Base-by-base conservation (phyloP, 2,329 filamentous ascomycete genomes). In the Esteya vermicola region DNA sequence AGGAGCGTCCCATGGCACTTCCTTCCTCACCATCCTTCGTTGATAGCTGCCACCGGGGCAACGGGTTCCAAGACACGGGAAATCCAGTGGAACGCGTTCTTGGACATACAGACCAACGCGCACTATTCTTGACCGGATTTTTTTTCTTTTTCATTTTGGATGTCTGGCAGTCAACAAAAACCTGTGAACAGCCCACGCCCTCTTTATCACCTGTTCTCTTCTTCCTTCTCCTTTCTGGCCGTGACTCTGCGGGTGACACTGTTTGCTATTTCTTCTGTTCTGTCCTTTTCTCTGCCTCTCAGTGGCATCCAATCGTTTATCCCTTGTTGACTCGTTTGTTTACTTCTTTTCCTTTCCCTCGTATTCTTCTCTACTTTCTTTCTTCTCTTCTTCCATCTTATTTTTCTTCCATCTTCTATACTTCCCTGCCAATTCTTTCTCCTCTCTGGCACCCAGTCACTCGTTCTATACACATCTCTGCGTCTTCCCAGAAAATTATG, bases 401-500 rank as follows among this genome's bases (percentile, higher is more conserved):
- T 27, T 27, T 27, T 13, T 13, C 8, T n/a, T n/a, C n/a, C n/a
- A n/a, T n/a, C n/a, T 36, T 16, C 19, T 32, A 4, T 27, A 18
- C 7, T 12, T 18, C 25, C 21, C 16, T 13, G 13, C 23, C 14
- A 19, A 4, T 36, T 26, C 6, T 12, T 8, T 16, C 14, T 38
- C 31, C 18, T 38, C 35, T 23, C 22, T 31, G 3, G 4, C 33
- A 33, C 20, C 27, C 25, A 27, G 5, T 3, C 28, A 10, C 28
- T 16, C 30, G 19, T 30, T 32, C 20, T 28, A n/a, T 12, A 9
- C 27, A 22, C 18, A 13, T 36, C 23, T 22, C n/a, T 14, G 3
- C 22, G 3, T 22, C 18, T 21, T 27, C 16, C 19, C 16, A 10
- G 27, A n/a, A 36, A 38, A 45, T 14, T 34, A 44, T 47, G 45